Percentiles rank a stretch among this genome's conserved stretches.
Conservation (phyloP, 2,329 filamentous ascomycete species). For the Calonectria honghensis region DNA sequence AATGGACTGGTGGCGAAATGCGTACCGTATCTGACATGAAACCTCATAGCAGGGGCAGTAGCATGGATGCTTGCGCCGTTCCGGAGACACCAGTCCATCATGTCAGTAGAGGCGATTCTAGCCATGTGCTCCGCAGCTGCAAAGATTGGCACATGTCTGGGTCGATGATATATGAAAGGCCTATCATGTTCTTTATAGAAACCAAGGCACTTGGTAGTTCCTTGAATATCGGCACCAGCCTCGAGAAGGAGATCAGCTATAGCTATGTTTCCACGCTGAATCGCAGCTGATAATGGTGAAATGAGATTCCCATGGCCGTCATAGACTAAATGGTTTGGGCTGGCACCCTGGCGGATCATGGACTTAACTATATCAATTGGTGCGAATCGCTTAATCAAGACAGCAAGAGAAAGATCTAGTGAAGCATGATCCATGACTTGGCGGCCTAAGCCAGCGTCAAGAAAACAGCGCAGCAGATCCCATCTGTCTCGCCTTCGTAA, state of each 20-base stretch:
- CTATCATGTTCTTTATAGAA: background rate
- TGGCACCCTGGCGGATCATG: background rate
- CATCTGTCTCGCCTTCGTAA: background rate
- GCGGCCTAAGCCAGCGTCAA: background rate
- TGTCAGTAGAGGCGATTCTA: background rate
- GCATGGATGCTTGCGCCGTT: background rate
- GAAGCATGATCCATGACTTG: background rate
- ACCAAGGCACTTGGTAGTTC: background rate
- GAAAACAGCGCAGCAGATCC: background rate
- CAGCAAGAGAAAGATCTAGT: background rate
- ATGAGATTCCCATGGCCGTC: background rate
- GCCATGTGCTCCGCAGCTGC: background rate
- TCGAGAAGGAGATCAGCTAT: background rate
- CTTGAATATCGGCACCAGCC: background rate
- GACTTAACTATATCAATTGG: background rate
- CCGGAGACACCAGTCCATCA: conserved; percentile 2
- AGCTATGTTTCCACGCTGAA: background rate
- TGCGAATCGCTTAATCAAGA: background rate
- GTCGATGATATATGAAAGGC: background rate
- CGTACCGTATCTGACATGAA: background rate
- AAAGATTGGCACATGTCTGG: background rate
- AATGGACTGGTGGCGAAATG: background rate
- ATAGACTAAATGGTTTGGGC: background rate
- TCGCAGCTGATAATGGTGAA: background rate
- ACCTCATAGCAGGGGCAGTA: background rate